phyloP scores from a whole-genome alignment of 306 rosid genomes.

The Inga leiocalycina region DNA sequence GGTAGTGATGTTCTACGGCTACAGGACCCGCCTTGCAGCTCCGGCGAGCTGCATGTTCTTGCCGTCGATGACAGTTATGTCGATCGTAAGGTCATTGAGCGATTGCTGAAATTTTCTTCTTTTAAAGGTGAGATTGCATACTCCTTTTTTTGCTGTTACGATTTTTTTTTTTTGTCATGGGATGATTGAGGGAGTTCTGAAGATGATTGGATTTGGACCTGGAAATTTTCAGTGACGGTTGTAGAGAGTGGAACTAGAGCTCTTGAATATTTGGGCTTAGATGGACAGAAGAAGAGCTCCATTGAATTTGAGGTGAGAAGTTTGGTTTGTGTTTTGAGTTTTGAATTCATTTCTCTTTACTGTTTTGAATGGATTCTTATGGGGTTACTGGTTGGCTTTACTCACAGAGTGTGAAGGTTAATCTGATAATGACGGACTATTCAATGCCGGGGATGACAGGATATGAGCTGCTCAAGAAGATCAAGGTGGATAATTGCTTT shows the following conservation, averaged over 20 bases:
- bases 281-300: slow-evolving; percentile 61
- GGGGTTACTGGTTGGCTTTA: slow-evolving; percentile 31
- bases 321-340: not conserved
- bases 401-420: slow-evolving; percentile 75
- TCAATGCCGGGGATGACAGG: slow-evolving; percentile 99
- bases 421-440: slow-evolving; percentile 92
- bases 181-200: slow-evolving; percentile 25
- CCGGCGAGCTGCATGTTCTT: slow-evolving; percentile 68
- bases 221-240: slow-evolving; percentile 67
- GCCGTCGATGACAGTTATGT: slow-evolving; percentile 91
- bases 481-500: slow-evolving; percentile 59
- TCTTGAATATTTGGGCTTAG: slow-evolving; percentile 87
- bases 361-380: slow-evolving; percentile 4
- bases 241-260: slow-evolving; percentile 96
- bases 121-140: slow-evolving; percentile 63
- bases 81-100: slow-evolving; percentile 85
- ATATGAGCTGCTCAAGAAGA: slow-evolving; percentile 86
- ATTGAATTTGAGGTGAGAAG: slow-evolving; percentile 71
- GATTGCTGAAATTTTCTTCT: slow-evolving; percentile 72
- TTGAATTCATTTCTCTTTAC: not conserved
- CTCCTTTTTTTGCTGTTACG: not conserved
- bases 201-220: slow-evolving; percentile 12
- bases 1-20: slow-evolving; percentile 48
- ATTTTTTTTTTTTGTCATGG: not conserved
- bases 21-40: slow-evolving; percentile 35